These are phyloP conservation scores for Talaromyces islandicus DNA, from an alignment of 2,329 filamentous ascomycete genomes.

Conservation along the genomic window DNA sequence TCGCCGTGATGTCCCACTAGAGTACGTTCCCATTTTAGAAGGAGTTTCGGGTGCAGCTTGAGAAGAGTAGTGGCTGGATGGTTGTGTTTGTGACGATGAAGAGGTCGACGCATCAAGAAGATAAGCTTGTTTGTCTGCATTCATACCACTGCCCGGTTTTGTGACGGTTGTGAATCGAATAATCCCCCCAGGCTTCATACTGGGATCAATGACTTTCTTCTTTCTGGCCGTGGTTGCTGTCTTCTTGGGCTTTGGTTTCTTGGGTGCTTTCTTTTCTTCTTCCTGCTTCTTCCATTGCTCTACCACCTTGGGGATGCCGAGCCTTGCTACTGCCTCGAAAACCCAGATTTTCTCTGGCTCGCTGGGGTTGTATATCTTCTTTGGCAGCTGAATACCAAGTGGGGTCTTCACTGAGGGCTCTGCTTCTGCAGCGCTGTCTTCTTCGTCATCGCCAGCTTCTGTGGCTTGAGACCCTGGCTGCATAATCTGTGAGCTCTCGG, in stretches of 20 bases:
- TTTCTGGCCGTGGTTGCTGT: conserved; percentile 20
- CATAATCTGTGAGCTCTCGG: conserved; percentile 11
- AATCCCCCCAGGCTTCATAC: conserved; percentile 37
- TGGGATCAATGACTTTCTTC: conserved; percentile 33
- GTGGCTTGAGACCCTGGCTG: conserved; percentile 23
- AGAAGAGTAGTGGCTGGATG: conserved; percentile 3
- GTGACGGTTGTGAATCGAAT: conserved; percentile 35
- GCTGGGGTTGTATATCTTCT: conserved; percentile 54
- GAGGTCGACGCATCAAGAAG: conserved; percentile 22
- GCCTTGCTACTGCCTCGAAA: conserved; percentile 56
- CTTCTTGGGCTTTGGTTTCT: conserved; percentile 23
- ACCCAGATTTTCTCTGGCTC: conserved; percentile 64
- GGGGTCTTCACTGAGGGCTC: conserved; percentile 18
- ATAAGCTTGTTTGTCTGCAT: conserved; percentile 21
- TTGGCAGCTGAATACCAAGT: conserved; percentile 4
- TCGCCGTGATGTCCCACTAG: neutral
- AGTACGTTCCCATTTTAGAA: neutral
- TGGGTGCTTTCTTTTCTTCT: conserved; percentile 21
- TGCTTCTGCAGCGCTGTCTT: conserved; percentile 20
- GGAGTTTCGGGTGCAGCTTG: neutral
- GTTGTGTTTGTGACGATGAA: conserved; percentile 7
- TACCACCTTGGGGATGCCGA: conserved; percentile 60
- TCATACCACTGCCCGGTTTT: conserved; percentile 27
- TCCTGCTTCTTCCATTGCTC: conserved; percentile 55
- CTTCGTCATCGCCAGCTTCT: conserved; percentile 28